A percentile compares a stretch with the other conserved stretches of the same genome.
Evolutionary conservation across 331 rosid genomes (phyloP).

Genomic region (Pyrus hybrid): DNA sequence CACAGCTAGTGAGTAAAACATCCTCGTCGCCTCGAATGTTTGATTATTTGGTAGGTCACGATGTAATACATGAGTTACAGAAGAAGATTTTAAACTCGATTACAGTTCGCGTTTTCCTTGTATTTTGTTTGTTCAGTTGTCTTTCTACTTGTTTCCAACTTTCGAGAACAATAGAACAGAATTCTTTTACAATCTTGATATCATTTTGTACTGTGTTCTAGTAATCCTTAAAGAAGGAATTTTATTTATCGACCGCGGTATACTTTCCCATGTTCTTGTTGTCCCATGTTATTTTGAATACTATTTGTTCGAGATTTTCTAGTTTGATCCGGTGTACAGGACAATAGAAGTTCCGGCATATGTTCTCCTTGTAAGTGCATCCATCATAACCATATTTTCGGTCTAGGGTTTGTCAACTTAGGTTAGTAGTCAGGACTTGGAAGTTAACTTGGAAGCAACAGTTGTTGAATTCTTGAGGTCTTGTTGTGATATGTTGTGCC

Average conservation of each 20-base stretch:
- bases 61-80: conserved; percentile 25
- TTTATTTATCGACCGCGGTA: conserved; percentile 19
- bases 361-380: too few species aligned
- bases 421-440: too few species aligned
- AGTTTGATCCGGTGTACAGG: too few species aligned
- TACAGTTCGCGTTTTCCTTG: conserved; percentile 27
- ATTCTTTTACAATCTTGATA: conserved; percentile 48
- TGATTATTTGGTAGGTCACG: conserved; percentile 34
- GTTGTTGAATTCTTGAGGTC: too few species aligned
- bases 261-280: conserved; percentile 14
- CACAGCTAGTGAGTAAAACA: conserved; percentile 36
- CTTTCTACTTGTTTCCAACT: conserved; percentile 16
- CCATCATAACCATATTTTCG: too few species aligned
- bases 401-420: too few species aligned
- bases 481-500: too few species aligned
- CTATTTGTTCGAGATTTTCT: too few species aligned
- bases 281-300: neutral
- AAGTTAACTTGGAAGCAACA: too few species aligned
- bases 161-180: conserved; percentile 33
- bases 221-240: conserved; percentile 20
- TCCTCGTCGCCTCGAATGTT: conserved; percentile 9
- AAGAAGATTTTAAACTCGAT: conserved; percentile 25
- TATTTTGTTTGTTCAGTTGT: conserved; percentile 27
- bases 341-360: too few species aligned
- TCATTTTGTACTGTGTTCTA: conserved; percentile 28